These are phyloP conservation scores for Tulasnella sp. DNA, from an alignment of 768 basidiomycete genomes.

Conservation along the genomic window DNA sequence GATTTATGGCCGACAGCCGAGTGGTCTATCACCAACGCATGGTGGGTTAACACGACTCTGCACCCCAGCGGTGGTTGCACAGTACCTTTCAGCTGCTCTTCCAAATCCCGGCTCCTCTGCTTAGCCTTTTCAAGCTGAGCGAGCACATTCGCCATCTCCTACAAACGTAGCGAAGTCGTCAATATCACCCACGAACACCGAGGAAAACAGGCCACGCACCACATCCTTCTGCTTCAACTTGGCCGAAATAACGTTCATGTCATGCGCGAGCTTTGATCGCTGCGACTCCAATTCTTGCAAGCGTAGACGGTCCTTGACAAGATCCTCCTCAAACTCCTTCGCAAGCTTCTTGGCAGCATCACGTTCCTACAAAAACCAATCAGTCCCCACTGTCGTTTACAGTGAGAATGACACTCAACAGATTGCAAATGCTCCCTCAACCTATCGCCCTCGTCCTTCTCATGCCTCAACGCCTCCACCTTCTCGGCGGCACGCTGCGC, in stretches of 20 bases:
- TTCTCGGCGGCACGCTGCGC: background rate
- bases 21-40: slow-evolving; percentile 37
- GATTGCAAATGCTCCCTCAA: slow-evolving; percentile 41
- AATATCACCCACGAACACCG: background rate
- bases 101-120: slow-evolving; percentile 59
- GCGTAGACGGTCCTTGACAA: slow-evolving; percentile 57
- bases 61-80: background rate
- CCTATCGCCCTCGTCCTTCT: slow-evolving; percentile 52
- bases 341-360: slow-evolving; percentile 54
- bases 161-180: background rate
- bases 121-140: slow-evolving; percentile 55
- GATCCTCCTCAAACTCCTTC: slow-evolving; percentile 53
- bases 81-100: slow-evolving; percentile 57
- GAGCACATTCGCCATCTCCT: slow-evolving; percentile 75
- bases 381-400: background rate
- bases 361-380: slow-evolving; percentile 44
- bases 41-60: background rate
- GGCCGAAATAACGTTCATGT: slow-evolving; percentile 48
- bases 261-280: slow-evolving; percentile 47
- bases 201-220: too few species aligned
- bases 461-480: slow-evolving; percentile 30
- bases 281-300: slow-evolving; percentile 51
- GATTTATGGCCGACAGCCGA: slow-evolving; percentile 60
- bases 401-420: slow-evolving; percentile 29
- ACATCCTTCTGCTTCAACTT: slow-evolving; percentile 61